Evolutionary conservation across 2,329 filamentous ascomycete genomes (phyloP).

Genomic region (Paraconiothyrium sp.): DNA sequence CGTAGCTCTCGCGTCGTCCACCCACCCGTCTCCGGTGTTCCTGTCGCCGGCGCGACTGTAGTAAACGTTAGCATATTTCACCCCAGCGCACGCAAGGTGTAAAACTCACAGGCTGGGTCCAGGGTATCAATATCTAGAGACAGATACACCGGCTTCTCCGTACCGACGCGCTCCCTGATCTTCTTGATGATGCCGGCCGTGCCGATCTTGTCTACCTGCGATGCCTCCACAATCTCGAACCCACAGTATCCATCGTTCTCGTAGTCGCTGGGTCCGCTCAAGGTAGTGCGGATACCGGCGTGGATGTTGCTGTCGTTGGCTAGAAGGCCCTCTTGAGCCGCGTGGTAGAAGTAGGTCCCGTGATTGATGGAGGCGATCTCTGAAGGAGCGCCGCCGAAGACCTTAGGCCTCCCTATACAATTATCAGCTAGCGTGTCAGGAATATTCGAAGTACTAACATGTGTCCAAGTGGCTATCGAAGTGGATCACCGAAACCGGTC

Average conservation of each 20-base stretch:
- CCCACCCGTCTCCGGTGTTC: conserved; percentile 79
- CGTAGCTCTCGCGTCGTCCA: conserved; percentile 78
- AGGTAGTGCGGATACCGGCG: conserved; percentile 84
- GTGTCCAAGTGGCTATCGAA: conserved; percentile 70
- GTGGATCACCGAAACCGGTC: conserved; percentile 71
- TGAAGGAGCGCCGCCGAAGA: conserved; percentile 83
- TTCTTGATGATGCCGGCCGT: conserved; percentile 79
- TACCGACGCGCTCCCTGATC: conserved; percentile 79
- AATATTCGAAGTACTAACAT: conserved; percentile 52
- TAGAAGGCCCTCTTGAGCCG: conserved; percentile 78
- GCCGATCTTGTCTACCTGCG: conserved; percentile 74
- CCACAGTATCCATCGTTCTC: conserved; percentile 87
- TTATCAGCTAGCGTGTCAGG: conserved; percentile 20
- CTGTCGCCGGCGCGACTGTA: conserved; percentile 74
- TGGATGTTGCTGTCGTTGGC: conserved; percentile 88
- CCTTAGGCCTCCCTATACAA: conserved; percentile 79
- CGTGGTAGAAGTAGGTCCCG: conserved; percentile 90
- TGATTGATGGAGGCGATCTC: conserved; percentile 83
- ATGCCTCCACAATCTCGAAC: conserved; percentile 82
- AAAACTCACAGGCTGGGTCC: conserved; percentile 75
- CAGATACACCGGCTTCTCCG: conserved; percentile 78
- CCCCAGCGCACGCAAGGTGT: not conserved
- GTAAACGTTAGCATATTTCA: conserved; percentile 14
- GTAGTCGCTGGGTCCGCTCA: conserved; percentile 81
- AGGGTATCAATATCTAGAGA: conserved; percentile 89